Evolutionary conservation across 2,329 filamentous ascomycete species (phyloP), one percentile per base, ranked within the genome.

Genomic region (Aspergillus jensenii): DNA sequence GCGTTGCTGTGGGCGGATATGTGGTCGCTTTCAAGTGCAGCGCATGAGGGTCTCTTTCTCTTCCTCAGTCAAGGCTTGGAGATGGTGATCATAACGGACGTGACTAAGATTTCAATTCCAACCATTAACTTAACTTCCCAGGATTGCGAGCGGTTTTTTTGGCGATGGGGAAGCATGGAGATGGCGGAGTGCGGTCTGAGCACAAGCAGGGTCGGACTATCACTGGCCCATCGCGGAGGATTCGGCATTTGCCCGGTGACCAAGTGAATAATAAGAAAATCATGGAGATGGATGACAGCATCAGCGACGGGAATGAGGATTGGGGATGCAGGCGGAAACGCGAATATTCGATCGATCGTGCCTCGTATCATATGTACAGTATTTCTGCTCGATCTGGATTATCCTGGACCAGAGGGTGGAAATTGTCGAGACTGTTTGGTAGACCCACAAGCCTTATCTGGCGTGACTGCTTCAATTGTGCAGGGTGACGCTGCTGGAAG

Each of bases 1-100:
- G 52, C 37, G 49, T 54, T 37, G 23, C 56, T 54, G 50, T 62
- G 60, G 52, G 50, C 47, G 62, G 63, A 67, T 63, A 67, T 67
- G 65, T 67, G 64, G 65, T 60, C 62, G 60, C 58, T 66, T 59
- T 59, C 60, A 12, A 65, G 58, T 64, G 65, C 61, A 66, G 65
- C 61, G 56, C 40, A 27, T 53, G 50, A 23, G 43, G 9, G 43
- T 56, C 35, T 49, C 51, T 39, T 59, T 23, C 47, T 17, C 21
- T 37, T 41, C 27, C n/a, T 19, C 7, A 21, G 19, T 17, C 41
- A n/a, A 35, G 33, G 21, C 41, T 53, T 31, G 40, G 40, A 46
- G 40, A 33, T 21, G 39, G 49, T 44, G 49, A 52, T 52, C 49
- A 52, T 51, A 41, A 19, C 48, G 21, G 37, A 51, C 8, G 46